These are phyloP conservation scores for Fomitiporia mediterranea DNA, from an alignment of 1,284 basidiomycete genomes.

Conservation along the genomic window DNA sequence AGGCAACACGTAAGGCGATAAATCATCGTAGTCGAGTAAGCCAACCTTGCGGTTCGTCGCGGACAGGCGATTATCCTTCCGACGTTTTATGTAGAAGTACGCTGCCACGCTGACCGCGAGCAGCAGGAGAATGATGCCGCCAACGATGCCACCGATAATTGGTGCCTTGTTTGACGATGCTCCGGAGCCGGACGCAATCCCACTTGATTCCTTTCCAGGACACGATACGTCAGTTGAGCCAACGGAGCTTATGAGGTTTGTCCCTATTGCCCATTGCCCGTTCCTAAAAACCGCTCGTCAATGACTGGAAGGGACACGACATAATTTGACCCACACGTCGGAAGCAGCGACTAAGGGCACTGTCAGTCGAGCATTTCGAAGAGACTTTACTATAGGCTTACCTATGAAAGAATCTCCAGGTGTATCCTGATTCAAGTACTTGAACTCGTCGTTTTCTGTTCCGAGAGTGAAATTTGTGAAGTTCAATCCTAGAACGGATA, in stretches of 20 bases:
- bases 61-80: slow-evolving; percentile 5
- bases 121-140: not conserved
- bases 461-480: slow-evolving; percentile 12
- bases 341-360: slow-evolving; percentile 9
- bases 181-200: slow-evolving; percentile 2
- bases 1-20: slow-evolving; percentile 13
- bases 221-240: slow-evolving; percentile 16
- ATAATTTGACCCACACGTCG: slow-evolving; percentile 5
- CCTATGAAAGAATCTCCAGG: slow-evolving; percentile 12
- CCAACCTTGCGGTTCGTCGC: slow-evolving; percentile 1
- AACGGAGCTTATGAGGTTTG: slow-evolving; percentile 10
- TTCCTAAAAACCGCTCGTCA: not conserved
- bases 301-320: not conserved
- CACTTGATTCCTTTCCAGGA: slow-evolving; percentile 9
- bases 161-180: slow-evolving; percentile 7
- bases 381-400: too few relatives aligned
- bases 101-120: not conserved
- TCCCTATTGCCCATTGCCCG: slow-evolving; percentile 14
- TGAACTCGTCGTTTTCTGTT: slow-evolving; percentile 12
- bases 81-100: slow-evolving; percentile 9
- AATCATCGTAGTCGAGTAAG: slow-evolving; percentile 6
- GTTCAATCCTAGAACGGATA: not conserved
- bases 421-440: slow-evolving; percentile 9
- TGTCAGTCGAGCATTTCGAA: too few relatives aligned
- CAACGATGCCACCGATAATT: slow-evolving; percentile 10